phyloP scores from a whole-genome alignment of 179 eudicot species.

The Spergularia azorica region DNA sequence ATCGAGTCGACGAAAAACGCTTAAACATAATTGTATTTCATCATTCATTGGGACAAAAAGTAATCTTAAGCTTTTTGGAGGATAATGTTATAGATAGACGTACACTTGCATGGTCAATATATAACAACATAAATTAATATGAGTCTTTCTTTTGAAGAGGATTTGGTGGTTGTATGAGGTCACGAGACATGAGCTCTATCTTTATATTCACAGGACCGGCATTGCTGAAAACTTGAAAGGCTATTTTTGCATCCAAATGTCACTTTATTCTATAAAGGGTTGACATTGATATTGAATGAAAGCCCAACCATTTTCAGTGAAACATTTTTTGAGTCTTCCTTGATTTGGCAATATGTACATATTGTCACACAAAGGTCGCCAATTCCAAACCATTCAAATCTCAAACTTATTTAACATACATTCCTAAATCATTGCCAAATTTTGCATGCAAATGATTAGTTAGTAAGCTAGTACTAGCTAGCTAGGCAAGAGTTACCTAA shows the following conservation, averaged over 20 bases:
- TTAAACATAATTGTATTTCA: background rate
- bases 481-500: too few species aligned
- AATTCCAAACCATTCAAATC: too few species aligned
- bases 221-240: conserved; percentile 12
- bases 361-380: background rate
- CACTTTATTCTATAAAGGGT: conserved; percentile 23
- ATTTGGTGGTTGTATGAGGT: conserved; percentile 34
- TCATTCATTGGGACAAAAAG: background rate
- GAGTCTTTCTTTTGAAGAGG: conserved; percentile 13
- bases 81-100: conserved; percentile 24
- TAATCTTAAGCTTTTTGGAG: background rate
- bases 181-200: conserved; percentile 32
- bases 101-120: conserved; percentile 43
- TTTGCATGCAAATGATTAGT: background rate
- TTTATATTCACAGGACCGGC: conserved; percentile 24
- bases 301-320: background rate
- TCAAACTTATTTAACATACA: too few species aligned
- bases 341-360: background rate
- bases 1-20: too few species aligned
- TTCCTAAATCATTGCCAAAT: background rate
- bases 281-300: background rate
- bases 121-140: conserved; percentile 9
- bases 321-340: background rate
- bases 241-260: conserved; percentile 25
- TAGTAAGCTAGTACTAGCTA: background rate